These are phyloP conservation scores for Naganishia liquefaciens DNA, from an alignment of 1,284 basidiomycete genomes.

Conservation along the genomic window DNA sequence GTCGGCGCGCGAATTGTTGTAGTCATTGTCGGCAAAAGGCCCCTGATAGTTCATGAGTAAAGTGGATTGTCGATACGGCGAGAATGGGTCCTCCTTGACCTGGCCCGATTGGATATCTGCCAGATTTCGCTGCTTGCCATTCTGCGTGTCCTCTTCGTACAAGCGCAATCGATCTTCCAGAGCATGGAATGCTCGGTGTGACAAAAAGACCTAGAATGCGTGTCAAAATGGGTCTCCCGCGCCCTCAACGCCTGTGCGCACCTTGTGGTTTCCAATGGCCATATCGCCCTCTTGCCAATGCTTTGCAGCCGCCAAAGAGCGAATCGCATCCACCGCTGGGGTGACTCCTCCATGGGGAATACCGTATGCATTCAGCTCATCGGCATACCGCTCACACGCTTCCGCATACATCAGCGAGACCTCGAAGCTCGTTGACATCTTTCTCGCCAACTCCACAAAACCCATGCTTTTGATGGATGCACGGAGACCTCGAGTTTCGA, in stretches of 20 bases:
- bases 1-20: constrained; percentile 54
- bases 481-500: constrained; percentile 88
- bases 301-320: constrained; percentile 62
- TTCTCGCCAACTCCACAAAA: constrained; percentile 73
- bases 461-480: constrained; percentile 84
- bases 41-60: constrained; percentile 57
- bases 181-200: constrained; percentile 79
- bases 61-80: constrained; percentile 69
- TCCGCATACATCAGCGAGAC: constrained; percentile 84
- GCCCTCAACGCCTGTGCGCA: constrained; percentile 44
- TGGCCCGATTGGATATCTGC: constrained; percentile 56
- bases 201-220: constrained; percentile 75
- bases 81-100: constrained; percentile 66
- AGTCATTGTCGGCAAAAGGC: constrained; percentile 38
- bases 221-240: background rate
- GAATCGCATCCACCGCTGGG: constrained; percentile 49
- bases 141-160: constrained; percentile 79
- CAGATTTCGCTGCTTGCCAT: constrained; percentile 66
- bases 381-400: constrained; percentile 79
- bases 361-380: constrained; percentile 55
- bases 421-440: constrained; percentile 69
- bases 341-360: constrained; percentile 48
- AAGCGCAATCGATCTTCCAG: constrained; percentile 85
- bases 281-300: constrained; percentile 70
- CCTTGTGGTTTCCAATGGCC: constrained; percentile 78